These are phyloP conservation scores for Fusarium mexicanum DNA, from an alignment of 2,329 filamentous ascomycete genomes.

Conservation along the genomic window DNA sequence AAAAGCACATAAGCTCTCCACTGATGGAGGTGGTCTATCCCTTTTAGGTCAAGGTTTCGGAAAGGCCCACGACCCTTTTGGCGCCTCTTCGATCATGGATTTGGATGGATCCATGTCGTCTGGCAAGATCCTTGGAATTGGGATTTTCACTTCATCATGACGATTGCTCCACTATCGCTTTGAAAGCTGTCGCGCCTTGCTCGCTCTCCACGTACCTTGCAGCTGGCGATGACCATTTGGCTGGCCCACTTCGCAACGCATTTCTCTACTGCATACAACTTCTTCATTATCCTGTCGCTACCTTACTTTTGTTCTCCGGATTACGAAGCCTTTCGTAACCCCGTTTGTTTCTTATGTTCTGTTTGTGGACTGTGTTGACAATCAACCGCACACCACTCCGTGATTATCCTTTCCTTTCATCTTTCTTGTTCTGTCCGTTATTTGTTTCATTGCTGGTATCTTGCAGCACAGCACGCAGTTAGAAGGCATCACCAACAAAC, in stretches of 20 bases:
- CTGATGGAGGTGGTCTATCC: not conserved
- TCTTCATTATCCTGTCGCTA: slow-evolving; percentile 16
- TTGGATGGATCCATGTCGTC: not conserved
- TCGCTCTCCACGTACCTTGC: not conserved
- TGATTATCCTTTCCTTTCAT: not conserved
- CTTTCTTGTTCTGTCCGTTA: not conserved
- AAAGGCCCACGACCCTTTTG: slow-evolving; percentile 17
- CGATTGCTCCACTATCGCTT: slow-evolving; percentile 11
- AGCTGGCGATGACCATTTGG: slow-evolving; percentile 19
- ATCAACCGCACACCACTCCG: not conserved
- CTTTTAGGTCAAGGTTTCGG: slow-evolving; percentile 7
- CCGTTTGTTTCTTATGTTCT: slow-evolving; percentile 8
- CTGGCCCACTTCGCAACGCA: slow-evolving; percentile 22
- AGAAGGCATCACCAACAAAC: slow-evolving; percentile 18
- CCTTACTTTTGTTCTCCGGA: slow-evolving; percentile 13
- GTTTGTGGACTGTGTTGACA: slow-evolving; percentile 19
- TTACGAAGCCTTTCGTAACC: slow-evolving; percentile 7
- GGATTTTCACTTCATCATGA: slow-evolving; percentile 38
- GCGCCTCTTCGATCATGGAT: slow-evolving; percentile 2
- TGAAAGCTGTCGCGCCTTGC: not conserved
- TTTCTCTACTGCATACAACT: not conserved
- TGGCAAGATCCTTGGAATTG: slow-evolving; percentile 36
- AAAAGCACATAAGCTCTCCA: slow-evolving; percentile 3
- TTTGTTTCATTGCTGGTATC: slow-evolving; percentile 9
- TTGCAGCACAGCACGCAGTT: not conserved